Percentiles rank a stretch among this genome's conserved stretches.
phyloP scores from a whole-genome alignment of 352 stramenopile genomes.

The Phytophthora uliginosa region DNA sequence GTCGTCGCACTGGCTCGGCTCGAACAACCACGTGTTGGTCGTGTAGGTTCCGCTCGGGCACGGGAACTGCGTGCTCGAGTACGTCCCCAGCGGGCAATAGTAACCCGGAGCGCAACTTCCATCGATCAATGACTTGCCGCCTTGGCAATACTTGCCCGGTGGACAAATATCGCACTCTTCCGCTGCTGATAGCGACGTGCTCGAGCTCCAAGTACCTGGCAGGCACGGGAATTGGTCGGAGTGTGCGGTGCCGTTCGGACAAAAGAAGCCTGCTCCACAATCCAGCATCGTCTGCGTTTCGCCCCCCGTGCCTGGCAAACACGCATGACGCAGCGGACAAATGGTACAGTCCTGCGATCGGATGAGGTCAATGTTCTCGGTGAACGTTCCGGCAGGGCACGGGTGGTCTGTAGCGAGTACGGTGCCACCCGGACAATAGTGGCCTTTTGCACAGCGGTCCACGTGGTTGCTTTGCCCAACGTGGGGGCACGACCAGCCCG shows the following conservation, averaged over 20 bases:
- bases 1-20: conserved; percentile 80
- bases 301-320: conserved; percentile 75
- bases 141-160: conserved; percentile 88
- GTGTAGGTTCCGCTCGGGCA: conserved; percentile 91
- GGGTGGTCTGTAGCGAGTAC: conserved; percentile 60
- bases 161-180: conserved; percentile 86
- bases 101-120: conserved; percentile 81
- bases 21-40: conserved; percentile 76
- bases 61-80: conserved; percentile 69
- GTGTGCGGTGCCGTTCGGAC: conserved; percentile 80
- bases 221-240: conserved; percentile 84
- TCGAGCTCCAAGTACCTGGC: conserved; percentile 90
- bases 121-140: conserved; percentile 81
- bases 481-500: conserved; percentile 79
- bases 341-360: conserved; percentile 78
- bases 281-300: conserved; percentile 76
- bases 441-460: conserved; percentile 69
- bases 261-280: conserved; percentile 84
- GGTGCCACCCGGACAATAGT: conserved; percentile 83
- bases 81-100: conserved; percentile 91
- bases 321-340: conserved; percentile 81
- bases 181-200: conserved; percentile 63
- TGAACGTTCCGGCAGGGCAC: conserved; percentile 85
- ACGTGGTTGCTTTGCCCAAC: conserved; percentile 71
- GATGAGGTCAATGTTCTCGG: conserved; percentile 71